Conservation (phyloP, 2,329 filamentous ascomycete genomes). For the Trichoderma atrobrunneum region DNA sequence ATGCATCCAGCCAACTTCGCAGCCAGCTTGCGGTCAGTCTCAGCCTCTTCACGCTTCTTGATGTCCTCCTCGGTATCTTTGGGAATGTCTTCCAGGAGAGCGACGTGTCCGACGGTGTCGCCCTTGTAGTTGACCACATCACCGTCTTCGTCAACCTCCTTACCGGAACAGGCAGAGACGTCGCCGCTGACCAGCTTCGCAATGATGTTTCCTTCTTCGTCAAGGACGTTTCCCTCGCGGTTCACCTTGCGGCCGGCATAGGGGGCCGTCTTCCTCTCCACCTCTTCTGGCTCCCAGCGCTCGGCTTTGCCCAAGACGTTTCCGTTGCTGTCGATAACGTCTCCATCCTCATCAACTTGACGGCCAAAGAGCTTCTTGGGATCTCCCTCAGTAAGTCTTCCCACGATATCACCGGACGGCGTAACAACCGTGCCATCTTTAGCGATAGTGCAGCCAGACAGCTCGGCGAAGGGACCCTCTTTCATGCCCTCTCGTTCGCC, state of each 20-base stretch:
- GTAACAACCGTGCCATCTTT: constrained; percentile 69
- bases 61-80: constrained; percentile 44
- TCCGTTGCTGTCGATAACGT: constrained; percentile 74
- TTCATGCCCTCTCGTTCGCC: constrained; percentile 60
- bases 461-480: constrained; percentile 68
- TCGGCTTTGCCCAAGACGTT: constrained; percentile 58
- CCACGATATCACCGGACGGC: constrained; percentile 66
- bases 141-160: constrained; percentile 67
- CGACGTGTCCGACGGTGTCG: constrained; percentile 63
- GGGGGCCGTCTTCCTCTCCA: constrained; percentile 49
- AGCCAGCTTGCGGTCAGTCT: constrained; percentile 73
- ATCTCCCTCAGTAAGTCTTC: constrained; percentile 68
- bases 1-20: constrained; percentile 71
- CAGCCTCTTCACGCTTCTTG: constrained; percentile 53
- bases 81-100: constrained; percentile 60
- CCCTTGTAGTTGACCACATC: constrained; percentile 70
- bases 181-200: constrained; percentile 69
- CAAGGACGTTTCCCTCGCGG: constrained; percentile 57
- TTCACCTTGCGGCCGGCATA: constrained; percentile 56
- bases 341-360: constrained; percentile 75
- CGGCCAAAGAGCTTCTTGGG: constrained; percentile 70
- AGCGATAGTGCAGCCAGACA: constrained; percentile 61
- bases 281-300: constrained; percentile 57
- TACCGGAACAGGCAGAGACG: constrained; percentile 60
- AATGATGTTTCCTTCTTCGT: constrained; percentile 58